Evolutionary conservation across 2,329 filamentous ascomycete genomes (phyloP).

Genomic region (Penicillium paneum): DNA sequence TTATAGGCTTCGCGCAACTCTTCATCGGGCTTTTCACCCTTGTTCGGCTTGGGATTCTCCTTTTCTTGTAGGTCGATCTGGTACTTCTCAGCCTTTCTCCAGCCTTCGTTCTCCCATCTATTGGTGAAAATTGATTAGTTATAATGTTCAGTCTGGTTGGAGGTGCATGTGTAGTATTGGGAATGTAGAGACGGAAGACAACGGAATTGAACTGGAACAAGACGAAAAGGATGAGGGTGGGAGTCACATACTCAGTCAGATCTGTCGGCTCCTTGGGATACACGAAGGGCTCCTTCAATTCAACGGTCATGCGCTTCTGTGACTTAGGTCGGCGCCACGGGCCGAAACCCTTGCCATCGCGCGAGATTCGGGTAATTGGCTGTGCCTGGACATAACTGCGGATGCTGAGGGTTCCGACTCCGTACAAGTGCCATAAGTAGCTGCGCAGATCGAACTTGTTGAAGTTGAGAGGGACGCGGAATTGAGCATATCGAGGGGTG

Average conservation of each 20-base stretch:
- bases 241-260: conserved; percentile 52
- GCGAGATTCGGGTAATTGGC: conserved; percentile 51
- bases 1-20: conserved; percentile 46
- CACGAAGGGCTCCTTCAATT: conserved; percentile 81
- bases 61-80: conserved; percentile 35
- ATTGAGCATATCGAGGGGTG: conserved; percentile 78
- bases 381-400: conserved; percentile 76
- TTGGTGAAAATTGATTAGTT: conserved; percentile 13
- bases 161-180: background rate
- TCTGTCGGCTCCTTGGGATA: conserved; percentile 72
- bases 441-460: conserved; percentile 96
- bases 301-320: conserved; percentile 91
- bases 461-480: conserved; percentile 85
- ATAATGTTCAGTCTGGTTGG: background rate
- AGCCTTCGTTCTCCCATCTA: conserved; percentile 62
- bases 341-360: conserved; percentile 43
- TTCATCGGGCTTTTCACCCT: conserved; percentile 23
- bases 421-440: conserved; percentile 86
- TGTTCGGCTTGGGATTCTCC: conserved; percentile 35
- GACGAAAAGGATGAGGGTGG: background rate
- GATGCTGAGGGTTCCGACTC: conserved; percentile 67
- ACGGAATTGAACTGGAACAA: background rate
- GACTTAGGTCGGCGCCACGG: conserved; percentile 67
- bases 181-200: conserved; percentile 3
- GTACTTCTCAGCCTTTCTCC: conserved; percentile 50